Percentiles rank a stretch among this genome's conserved stretches.
These are phyloP conservation scores for Coniosporium tulheliwenetii DNA, from an alignment of 2,329 filamentous ascomycete genomes.

Conservation along the genomic window DNA sequence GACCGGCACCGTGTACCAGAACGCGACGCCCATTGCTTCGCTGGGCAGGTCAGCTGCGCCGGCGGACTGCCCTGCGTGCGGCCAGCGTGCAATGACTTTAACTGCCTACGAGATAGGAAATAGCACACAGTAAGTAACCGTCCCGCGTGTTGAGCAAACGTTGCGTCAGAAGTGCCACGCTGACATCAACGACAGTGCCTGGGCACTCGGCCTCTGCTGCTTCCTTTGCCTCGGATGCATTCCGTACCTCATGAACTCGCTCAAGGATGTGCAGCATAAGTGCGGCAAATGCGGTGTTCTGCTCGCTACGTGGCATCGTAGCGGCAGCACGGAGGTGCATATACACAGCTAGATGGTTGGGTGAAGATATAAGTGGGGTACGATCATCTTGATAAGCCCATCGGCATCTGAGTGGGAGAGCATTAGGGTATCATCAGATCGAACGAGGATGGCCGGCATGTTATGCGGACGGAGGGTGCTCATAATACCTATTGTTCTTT, in stretches of 20 bases:
- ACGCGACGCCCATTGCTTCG: conserved; percentile 16
- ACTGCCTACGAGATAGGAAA: conserved; percentile 19
- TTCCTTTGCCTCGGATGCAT: conserved; percentile 30
- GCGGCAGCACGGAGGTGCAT: conserved; percentile 29
- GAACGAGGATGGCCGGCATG: too few species aligned
- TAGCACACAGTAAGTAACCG: conserved; percentile 23
- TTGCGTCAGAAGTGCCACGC: background rate
- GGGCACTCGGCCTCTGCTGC: conserved; percentile 28
- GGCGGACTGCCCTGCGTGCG: conserved; percentile 32
- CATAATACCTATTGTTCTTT: too few species aligned
- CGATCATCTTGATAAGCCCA: too few species aligned
- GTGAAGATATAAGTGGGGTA: too few species aligned
- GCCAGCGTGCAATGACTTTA: conserved; percentile 22
- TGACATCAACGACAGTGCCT: conserved; percentile 18
- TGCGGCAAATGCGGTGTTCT: conserved; percentile 29
- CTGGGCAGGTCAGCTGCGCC: conserved; percentile 21
- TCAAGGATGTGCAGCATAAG: conserved; percentile 33
- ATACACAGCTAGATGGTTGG: conserved; percentile 10
- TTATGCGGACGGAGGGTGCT: too few species aligned
- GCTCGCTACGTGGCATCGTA: conserved; percentile 33
- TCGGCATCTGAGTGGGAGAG: too few species aligned
- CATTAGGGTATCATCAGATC: too few species aligned
- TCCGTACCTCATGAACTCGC: conserved; percentile 29
- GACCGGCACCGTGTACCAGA: conserved; percentile 13
- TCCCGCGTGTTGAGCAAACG: background rate